phyloP scores from a whole-genome alignment of 2,329 filamentous ascomycete species.

The Sporothrix phasma region DNA sequence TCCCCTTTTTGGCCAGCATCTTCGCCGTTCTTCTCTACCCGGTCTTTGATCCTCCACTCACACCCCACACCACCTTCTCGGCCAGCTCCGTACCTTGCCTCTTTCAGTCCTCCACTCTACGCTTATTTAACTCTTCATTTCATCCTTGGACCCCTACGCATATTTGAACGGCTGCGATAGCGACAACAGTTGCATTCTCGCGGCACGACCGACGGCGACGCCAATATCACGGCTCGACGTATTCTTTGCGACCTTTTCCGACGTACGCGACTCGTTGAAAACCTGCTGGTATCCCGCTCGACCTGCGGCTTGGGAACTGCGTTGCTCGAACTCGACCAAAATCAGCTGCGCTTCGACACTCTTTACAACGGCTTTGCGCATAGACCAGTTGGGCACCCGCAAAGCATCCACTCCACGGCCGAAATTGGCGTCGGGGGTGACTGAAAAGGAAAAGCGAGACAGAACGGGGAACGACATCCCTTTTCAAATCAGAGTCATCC shows the following conservation, averaged over 20 bases:
- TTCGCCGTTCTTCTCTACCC: not conserved
- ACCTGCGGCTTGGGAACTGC: not conserved
- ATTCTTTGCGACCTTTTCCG: not conserved
- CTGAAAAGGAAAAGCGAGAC: not conserved
- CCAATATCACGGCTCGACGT: not conserved
- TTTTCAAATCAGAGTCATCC: not conserved
- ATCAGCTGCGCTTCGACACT: not conserved
- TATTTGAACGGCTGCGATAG: not conserved
- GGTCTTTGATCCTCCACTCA: not conserved
- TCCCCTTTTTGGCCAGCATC: not conserved
- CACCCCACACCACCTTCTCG: slow-evolving; percentile 12
- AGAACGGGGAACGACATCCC: not conserved
- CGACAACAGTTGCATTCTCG: not conserved
- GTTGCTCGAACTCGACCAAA: not conserved
- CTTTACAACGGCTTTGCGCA: not conserved
- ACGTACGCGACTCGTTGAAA: not conserved
- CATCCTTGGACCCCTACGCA: not conserved
- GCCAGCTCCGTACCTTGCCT: slow-evolving; percentile 7
- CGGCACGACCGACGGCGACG: not conserved
- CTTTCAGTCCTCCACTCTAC: not conserved
- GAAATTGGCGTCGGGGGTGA: not conserved
- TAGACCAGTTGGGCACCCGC: slow-evolving; percentile 5
- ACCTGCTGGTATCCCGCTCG: not conserved
- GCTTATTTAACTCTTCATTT: slow-evolving; percentile 6
- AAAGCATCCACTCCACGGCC: not conserved